Evolutionary conservation across 2,329 filamentous ascomycete genomes (phyloP).

Genomic region (Elsinoe perseae): DNA sequence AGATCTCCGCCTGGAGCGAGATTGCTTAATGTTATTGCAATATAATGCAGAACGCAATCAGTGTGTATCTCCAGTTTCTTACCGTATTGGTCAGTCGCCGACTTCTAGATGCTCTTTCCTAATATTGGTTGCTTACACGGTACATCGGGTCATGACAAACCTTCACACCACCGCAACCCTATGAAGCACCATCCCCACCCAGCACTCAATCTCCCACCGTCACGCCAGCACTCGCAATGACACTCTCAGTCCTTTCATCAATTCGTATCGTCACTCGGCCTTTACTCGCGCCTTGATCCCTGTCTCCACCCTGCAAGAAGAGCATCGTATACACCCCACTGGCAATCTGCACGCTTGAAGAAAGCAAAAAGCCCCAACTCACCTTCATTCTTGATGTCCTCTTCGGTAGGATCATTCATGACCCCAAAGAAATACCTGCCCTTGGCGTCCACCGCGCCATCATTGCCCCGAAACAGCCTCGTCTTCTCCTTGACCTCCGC

Average conservation of each 20-base stretch:
- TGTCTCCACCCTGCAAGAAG: background rate
- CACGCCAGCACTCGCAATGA: background rate
- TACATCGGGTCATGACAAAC: background rate
- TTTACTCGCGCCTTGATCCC: no score
- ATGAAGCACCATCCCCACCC: background rate
- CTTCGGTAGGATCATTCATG: slow-evolving; percentile 65
- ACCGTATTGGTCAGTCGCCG: background rate
- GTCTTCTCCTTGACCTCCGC: slow-evolving; percentile 32
- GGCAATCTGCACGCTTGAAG: no score
- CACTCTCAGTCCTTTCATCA: background rate
- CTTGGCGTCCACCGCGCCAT: slow-evolving; percentile 70
- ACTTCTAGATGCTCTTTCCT: no score
- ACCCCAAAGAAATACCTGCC: slow-evolving; percentile 79
- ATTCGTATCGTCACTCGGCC: no score
- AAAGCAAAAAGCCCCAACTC: background rate
- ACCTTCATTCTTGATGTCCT: slow-evolving; percentile 13
- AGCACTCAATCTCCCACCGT: background rate
- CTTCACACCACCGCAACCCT: background rate
- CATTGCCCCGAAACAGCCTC: slow-evolving; percentile 59
- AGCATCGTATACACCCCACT: no score
- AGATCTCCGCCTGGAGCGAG: background rate
- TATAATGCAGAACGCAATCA: background rate
- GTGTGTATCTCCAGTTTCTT: background rate
- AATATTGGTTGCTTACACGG: background rate
- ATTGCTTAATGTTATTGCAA: background rate